These are phyloP conservation scores for Epichloe bromicola DNA, from an alignment of 2,329 filamentous ascomycete genomes.

Conservation along the genomic window DNA sequence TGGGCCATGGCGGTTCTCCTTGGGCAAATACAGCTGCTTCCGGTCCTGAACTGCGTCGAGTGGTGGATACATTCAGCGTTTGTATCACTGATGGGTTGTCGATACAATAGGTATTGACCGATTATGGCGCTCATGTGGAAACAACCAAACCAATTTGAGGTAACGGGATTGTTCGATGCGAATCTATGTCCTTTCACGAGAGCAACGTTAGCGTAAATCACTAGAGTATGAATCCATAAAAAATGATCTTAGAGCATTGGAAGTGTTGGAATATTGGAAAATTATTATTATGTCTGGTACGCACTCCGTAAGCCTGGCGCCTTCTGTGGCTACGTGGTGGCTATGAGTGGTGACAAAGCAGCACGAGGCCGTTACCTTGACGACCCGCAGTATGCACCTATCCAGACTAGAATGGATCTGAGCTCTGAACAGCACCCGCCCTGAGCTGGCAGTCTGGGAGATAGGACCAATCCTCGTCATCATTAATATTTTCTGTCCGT, in stretches of 20 bases:
- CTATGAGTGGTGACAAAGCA: not conserved
- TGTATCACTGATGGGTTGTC: not conserved
- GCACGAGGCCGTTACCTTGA: not conserved
- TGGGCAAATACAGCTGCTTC: conserved; percentile 40
- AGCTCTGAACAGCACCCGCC: not conserved
- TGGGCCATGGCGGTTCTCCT: conserved; percentile 37
- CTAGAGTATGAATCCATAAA: not conserved
- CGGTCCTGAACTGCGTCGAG: not conserved
- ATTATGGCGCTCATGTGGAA: not conserved
- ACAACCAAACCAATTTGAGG: not conserved
- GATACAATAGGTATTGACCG: too few species aligned
- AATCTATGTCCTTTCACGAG: not conserved
- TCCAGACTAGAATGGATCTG: not conserved
- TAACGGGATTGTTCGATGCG: not conserved
- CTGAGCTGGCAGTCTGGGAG: too few species aligned
- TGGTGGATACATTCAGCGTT: not conserved
- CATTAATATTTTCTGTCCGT: too few species aligned
- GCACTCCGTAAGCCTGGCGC: too few species aligned
- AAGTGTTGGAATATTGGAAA: too few species aligned
- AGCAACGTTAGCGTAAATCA: not conserved
- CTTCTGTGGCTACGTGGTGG: not conserved
- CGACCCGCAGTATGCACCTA: conserved; percentile 3
- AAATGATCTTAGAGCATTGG: too few species aligned
- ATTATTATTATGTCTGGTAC: too few species aligned
- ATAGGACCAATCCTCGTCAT: too few species aligned